A percentile compares a stretch with the other conserved stretches of the same genome.
Evolutionary conservation across 129 eudicot species (phyloP).

Genomic region (Heracleum sosnowskyi): DNA sequence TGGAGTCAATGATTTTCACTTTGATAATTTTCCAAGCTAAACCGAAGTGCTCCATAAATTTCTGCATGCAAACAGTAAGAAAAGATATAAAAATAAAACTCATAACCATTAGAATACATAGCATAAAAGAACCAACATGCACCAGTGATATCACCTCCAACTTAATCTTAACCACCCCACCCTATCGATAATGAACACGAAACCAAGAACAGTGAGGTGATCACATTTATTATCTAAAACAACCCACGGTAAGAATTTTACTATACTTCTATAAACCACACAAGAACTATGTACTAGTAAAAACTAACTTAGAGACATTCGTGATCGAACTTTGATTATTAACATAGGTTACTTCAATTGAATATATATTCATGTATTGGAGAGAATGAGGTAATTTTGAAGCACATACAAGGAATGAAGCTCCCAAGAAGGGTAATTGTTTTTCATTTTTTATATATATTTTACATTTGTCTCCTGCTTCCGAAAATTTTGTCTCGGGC

Average conservation of each 20-base stretch:
- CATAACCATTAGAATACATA: background rate
- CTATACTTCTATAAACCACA: background rate
- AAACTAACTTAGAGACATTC: background rate
- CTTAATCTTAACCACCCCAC: background rate
- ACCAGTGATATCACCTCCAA: background rate
- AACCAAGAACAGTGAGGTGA: too few species aligned
- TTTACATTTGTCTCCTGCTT: background rate
- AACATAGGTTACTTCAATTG: too few species aligned
- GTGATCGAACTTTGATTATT: background rate
- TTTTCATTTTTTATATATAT: too few species aligned
- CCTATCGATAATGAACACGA: too few species aligned
- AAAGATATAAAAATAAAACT: background rate
- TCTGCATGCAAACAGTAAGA: background rate
- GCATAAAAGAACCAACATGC: background rate
- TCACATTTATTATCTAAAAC: too few species aligned
- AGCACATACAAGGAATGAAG: background rate
- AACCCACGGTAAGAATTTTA: too few species aligned
- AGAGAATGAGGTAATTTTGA: background rate
- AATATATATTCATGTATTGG: too few species aligned
- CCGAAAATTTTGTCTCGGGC: too few species aligned
- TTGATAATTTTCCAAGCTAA: constrained; percentile 67
- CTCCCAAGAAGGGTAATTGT: background rate
- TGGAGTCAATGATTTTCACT: constrained; percentile 38
- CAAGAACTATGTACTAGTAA: background rate
- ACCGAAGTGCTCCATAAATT: constrained; percentile 23